phyloP scores from a whole-genome alignment of 2,329 filamentous ascomycete species.

The Pseudovirgaria hyperparasitica region DNA sequence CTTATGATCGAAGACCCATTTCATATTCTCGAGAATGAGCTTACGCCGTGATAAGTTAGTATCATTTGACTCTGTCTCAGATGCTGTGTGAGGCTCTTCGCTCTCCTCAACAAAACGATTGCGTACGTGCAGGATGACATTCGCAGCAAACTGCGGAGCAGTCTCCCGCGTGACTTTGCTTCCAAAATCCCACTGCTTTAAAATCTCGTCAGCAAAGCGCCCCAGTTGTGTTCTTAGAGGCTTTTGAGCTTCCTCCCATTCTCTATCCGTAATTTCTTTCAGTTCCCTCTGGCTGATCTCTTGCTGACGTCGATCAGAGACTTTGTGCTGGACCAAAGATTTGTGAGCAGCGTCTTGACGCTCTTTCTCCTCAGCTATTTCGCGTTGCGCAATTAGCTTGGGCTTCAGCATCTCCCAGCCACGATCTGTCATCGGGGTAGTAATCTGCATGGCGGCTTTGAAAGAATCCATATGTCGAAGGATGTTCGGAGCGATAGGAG shows the following conservation, averaged over 20 bases:
- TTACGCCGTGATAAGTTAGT: conserved; percentile 45
- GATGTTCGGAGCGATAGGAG: conserved; percentile 49
- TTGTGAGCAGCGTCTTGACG: conserved; percentile 36
- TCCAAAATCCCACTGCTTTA: conserved; percentile 54
- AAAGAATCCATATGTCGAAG: conserved; percentile 62
- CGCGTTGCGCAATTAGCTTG: conserved; percentile 52
- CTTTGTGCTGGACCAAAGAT: conserved; percentile 31
- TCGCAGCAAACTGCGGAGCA: conserved; percentile 55
- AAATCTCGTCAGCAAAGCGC: conserved; percentile 56
- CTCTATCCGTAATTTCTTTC: conserved; percentile 50
- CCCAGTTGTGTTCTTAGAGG: conserved; percentile 54
- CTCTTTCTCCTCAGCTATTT: conserved; percentile 48
- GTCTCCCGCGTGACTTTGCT: conserved; percentile 50
- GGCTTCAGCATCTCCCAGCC: conserved; percentile 59
- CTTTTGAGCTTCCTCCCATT: conserved; percentile 59
- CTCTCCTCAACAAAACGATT: conserved; percentile 49
- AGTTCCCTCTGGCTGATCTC: conserved; percentile 37
- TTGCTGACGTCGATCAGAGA: conserved; percentile 33
- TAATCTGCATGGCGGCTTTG: conserved; percentile 58
- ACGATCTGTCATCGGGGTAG: conserved; percentile 52
- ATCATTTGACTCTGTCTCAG: conserved; percentile 6
- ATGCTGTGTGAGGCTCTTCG: conserved; percentile 25
- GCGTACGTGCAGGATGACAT: conserved; percentile 56
- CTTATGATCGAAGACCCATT: conserved; percentile 69
- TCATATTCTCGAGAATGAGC: conserved; percentile 73